Base-by-base conservation (phyloP, 176 grass and related monocot species). In the Leersia perrieri region DNA sequence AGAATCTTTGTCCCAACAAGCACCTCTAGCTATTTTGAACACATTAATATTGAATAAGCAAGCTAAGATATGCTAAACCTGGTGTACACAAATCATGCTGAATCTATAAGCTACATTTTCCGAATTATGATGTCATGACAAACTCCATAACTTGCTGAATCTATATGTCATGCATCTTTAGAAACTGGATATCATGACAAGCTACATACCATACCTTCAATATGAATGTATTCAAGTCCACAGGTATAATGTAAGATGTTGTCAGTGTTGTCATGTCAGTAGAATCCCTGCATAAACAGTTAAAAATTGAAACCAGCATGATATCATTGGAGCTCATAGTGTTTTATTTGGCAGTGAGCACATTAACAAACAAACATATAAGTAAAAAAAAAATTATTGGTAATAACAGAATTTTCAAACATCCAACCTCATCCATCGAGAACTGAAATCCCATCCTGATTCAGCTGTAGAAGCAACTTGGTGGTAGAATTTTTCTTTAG, bases 401-500 rank as follows among this genome's bases (percentile, higher is more conserved):
- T 18, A 74, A 11, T 49, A 9, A 4, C 4, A 18, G 60, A 20
- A 67, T 60, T 60, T 58, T 33, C 58, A 51, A 74, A 30, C 3
- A 76, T 66, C 58, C 35, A 83, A 99, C 96, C 96, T 95, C 96
- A 99, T 95, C 96, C 96, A 99, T 70, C 96, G 88, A 78, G 96
- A 99, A 82, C 96, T 99, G 68, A 99, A 99, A 88, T 99, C 96
- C 92, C 96, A 99, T 79, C 96, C 92, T 15, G 96, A 88, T 91
- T 99, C 96, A 86, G 96, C 92, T 44, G 87, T 73, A 71, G 96
- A 95, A 83, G 96, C 90, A 88, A 99, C 28, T 53, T 99, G 78
- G 40, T 74, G 87, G 42, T 95, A 95, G 2, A 99, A 84, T 45
- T 87, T 69, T 86, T 86, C 87, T 70, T 93, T 95, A 16, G 85